Base-by-base conservation (phyloP, 1,139 yeast species). In the Tardiomyces digboiensis region DNA sequence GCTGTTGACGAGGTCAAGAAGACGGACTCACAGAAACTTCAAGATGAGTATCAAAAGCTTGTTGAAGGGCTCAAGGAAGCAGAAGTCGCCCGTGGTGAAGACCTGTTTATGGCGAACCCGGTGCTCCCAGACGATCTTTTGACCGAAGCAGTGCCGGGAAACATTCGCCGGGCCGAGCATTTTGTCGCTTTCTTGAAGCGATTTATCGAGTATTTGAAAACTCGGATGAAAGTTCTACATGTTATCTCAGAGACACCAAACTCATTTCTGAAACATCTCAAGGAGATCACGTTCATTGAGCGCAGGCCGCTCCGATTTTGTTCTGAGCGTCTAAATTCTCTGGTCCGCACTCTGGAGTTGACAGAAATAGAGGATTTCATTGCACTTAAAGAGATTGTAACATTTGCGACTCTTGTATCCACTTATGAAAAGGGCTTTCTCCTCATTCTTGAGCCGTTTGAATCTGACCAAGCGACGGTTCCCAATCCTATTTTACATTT, bases 401-500 rank as follows among this genome's bases (percentile, higher is more conserved):
- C 96, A 0, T 91, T 91, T 71, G 99, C 98, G 1, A 91, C 99
- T 0, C 70, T 91, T 41, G 93, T 91, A 1, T 82, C 97, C 0
- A 93, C 98, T 0, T 91, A 93, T 63, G 98, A 91, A 53, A 75
- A 80, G 36, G 99, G 99, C 0, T 91, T 91, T 61, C 81, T 86
- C 54, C 71, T 91, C 48, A 91, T 91, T 51, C 70, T 93, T 45
- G 99, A 91, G 58, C 99, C 99, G 0, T 91, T 80, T 66, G 99
- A 91, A 61, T 82, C 96, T 0, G 99, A 91, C 58, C 93, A 91
- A 48, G 89, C 97, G 1, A 89, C 97, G 0, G 98, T 93, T 16
- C 98, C 99, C 0, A 93, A 91, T 60, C 99, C 99, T 1, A 84
- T 91, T n/a, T 67, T 93, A 56, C 82, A 93, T 59, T 88, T 91